These are phyloP conservation scores for Globisporangium middletonii DNA, from an alignment of 352 stramenopile species.

Conservation along the genomic window DNA sequence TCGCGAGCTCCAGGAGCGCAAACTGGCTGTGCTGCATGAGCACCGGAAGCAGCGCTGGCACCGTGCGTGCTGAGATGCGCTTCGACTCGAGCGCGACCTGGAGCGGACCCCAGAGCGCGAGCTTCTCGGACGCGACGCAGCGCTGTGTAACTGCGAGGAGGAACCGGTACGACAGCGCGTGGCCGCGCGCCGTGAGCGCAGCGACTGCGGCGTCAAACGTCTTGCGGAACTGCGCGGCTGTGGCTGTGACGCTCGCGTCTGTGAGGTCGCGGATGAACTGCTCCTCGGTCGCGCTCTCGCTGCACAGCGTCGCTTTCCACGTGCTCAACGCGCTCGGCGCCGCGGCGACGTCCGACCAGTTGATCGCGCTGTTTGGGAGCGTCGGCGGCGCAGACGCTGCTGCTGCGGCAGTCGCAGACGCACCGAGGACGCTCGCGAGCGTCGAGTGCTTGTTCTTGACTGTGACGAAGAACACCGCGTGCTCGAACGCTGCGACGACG, in stretches of 20 bases:
- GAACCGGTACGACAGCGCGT: constrained; percentile 51
- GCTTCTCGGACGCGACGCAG: constrained; percentile 47
- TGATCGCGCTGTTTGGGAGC: constrained; percentile 36
- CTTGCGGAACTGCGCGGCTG: constrained; percentile 33
- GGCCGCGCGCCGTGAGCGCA: constrained; percentile 11
- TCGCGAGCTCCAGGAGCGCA: constrained; percentile 50
- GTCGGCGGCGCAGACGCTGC: constrained; percentile 14
- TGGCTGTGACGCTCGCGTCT: constrained; percentile 31
- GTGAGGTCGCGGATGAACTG: constrained; percentile 49
- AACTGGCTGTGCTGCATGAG: constrained; percentile 69
- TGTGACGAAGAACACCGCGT: constrained; percentile 53
- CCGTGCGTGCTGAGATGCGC: constrained; percentile 50
- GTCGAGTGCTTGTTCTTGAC: constrained; percentile 71
- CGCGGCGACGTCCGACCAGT: constrained; percentile 36
- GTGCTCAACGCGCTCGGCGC: constrained; percentile 13
- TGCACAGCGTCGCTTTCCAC: constrained; percentile 49
- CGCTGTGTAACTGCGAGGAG: constrained; percentile 48
- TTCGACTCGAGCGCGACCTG: constrained; percentile 44
- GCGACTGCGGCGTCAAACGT: constrained; percentile 43
- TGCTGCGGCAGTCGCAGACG: constrained; percentile 9
- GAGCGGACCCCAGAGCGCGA: constrained; percentile 52
- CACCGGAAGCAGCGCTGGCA: constrained; percentile 54
- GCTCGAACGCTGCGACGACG: constrained; percentile 57
- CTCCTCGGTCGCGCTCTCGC: constrained; percentile 37
- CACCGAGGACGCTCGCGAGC: constrained; percentile 60